Conservation (phyloP, 2,329 filamentous ascomycete species). For the Elsinoe perseae region DNA sequence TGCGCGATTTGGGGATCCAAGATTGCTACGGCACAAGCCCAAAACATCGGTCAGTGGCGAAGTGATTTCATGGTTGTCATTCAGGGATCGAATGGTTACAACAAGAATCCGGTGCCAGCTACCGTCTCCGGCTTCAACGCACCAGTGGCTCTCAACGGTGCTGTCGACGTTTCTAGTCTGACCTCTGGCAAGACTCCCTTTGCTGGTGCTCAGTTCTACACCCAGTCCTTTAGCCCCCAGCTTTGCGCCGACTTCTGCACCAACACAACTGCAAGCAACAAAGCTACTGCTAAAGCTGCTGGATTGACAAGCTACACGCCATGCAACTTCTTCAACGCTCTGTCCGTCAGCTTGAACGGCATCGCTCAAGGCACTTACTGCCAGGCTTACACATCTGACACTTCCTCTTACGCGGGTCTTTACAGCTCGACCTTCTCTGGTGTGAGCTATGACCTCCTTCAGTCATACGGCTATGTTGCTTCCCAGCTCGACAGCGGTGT, state of each 20-base stretch:
- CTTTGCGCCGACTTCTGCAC: conserved; percentile 16
- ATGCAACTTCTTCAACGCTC: conserved; percentile 29
- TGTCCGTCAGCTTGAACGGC: conserved; percentile 30
- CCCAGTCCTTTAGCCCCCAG: conserved; percentile 5
- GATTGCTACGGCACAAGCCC: conserved; percentile 19
- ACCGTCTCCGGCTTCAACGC: conserved; percentile 16
- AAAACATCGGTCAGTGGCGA: conserved; percentile 25
- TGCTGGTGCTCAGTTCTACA: conserved; percentile 12
- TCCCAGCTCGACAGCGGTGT: conserved; percentile 16
- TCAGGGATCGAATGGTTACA: conserved; percentile 20
- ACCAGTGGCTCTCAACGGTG: conserved; percentile 16
- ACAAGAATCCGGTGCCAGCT: conserved; percentile 16
- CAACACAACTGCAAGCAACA: conserved; percentile 6
- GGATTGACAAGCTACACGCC: conserved; percentile 3
- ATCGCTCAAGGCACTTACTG: conserved; percentile 30
- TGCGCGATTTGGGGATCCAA: conserved; percentile 17
- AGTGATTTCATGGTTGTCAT: conserved; percentile 27
- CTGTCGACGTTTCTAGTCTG: conserved; percentile 8
- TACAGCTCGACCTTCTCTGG: conserved; percentile 11
- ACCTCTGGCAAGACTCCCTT: conserved; percentile 5
- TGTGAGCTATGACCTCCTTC: conserved; percentile 16
- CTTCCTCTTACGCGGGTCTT: conserved; percentile 16
- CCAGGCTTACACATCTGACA: conserved; percentile 25
- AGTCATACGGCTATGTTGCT: conserved; percentile 18
- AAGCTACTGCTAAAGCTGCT: conserved; percentile 8